These are phyloP conservation scores for Rheum nobile DNA, from an alignment of 148 eudicot species.

Conservation along the genomic window DNA sequence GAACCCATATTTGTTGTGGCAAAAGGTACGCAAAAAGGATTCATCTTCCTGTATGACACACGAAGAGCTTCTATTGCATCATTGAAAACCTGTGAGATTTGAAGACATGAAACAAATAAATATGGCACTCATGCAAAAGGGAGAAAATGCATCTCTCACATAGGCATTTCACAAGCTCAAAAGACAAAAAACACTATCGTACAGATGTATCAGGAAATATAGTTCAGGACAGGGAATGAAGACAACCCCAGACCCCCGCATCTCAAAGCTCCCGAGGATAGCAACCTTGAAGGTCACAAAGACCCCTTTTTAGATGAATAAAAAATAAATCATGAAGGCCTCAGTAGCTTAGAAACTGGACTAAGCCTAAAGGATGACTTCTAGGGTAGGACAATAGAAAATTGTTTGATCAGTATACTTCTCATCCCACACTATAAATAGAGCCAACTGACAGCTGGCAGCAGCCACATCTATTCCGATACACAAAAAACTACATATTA, in stretches of 20 bases:
- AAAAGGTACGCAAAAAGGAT: conserved; percentile 91
- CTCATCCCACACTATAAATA: background rate
- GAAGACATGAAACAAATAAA: conserved; percentile 5
- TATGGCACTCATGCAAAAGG: background rate
- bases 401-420: background rate
- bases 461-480: background rate
- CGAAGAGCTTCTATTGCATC: conserved; percentile 90
- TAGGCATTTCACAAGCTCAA: background rate
- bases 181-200: background rate
- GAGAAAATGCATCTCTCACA: background rate
- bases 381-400: background rate
- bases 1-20: conserved; percentile 98
- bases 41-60: conserved; percentile 89
- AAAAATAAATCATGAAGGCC: background rate
- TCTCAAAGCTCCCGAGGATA: background rate
- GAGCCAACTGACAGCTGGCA: background rate
- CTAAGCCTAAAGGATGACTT: background rate
- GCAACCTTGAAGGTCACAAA: background rate
- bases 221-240: background rate
- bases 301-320: background rate
- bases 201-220: background rate
- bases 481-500: background rate
- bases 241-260: background rate
- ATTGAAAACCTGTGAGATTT: conserved; percentile 56
- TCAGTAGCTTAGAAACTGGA: background rate